These are phyloP conservation scores for Alternaria consortialis DNA, from an alignment of 2,329 filamentous ascomycete genomes.

Conservation along the genomic window DNA sequence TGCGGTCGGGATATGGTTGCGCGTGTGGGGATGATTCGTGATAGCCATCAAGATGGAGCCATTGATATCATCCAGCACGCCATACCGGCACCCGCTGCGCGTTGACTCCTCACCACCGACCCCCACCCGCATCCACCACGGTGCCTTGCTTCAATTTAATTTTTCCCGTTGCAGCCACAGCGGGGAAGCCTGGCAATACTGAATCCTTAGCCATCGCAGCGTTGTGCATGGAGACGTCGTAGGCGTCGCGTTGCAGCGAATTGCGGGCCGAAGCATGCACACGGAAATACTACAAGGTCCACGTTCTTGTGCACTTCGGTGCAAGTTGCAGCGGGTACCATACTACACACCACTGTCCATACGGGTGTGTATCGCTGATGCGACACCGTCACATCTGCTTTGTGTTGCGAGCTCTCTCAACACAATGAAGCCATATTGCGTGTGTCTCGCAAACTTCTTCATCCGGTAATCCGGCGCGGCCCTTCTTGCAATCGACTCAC, in stretches of 20 bases:
- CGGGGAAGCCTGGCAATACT: conserved; percentile 13
- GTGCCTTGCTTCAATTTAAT: conserved; percentile 26
- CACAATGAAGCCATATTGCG: conserved; percentile 33
- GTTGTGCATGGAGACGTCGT: background rate
- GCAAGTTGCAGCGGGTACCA: conserved; percentile 30
- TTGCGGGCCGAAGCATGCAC: conserved; percentile 24
- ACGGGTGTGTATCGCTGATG: conserved; percentile 34
- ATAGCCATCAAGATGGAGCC: conserved; percentile 41
- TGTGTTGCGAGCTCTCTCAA: conserved; percentile 22
- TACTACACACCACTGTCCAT: conserved; percentile 20
- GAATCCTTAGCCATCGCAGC: conserved; percentile 31
- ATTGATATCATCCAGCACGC: conserved; percentile 46
- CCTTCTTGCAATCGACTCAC: conserved; percentile 26
- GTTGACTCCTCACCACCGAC: conserved; percentile 24
- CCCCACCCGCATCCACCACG: conserved; percentile 33
- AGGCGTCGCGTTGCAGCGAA: conserved; percentile 30
- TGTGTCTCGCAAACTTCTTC: conserved; percentile 24
- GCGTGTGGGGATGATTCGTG: conserved; percentile 39
- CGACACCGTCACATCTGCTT: conserved; percentile 22
- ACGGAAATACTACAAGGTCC: conserved; percentile 31
- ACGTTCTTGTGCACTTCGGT: conserved; percentile 28
- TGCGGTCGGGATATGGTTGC: conserved; percentile 34
- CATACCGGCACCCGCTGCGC: conserved; percentile 37
- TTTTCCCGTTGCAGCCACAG: conserved; percentile 28
- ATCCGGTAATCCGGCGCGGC: conserved; percentile 25